These are phyloP conservation scores for Trichosanthes cucumerina DNA, from an alignment of 306 rosid species.

Conservation along the genomic window DNA sequence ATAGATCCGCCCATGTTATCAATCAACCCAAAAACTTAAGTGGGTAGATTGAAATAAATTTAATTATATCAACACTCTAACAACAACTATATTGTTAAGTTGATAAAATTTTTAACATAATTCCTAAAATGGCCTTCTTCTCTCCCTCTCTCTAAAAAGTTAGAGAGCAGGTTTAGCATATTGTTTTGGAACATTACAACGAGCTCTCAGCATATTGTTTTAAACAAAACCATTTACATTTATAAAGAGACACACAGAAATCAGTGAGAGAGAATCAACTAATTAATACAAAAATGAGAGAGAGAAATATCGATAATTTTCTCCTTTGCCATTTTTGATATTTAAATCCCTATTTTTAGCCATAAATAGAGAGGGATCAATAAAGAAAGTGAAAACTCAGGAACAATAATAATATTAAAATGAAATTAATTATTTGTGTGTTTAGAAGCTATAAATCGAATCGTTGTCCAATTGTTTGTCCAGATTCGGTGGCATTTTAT, in stretches of 20 bases:
- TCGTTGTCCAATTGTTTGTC: not conserved
- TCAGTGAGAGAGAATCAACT: not conserved
- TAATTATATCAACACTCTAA: no score
- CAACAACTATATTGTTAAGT: no score
- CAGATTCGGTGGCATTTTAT: not conserved
- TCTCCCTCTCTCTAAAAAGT: not conserved
- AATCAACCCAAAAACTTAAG: no score
- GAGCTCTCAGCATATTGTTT: not conserved
- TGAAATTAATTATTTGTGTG: no score
- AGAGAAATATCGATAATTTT: not conserved
- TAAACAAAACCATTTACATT: not conserved
- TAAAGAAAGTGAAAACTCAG: not conserved
- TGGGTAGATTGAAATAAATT: no score
- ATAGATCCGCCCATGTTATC: no score
- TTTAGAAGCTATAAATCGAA: not conserved
- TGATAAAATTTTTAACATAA: not conserved
- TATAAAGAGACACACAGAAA: not conserved
- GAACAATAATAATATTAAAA: no score
- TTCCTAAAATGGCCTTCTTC: not conserved
- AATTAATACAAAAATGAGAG: no score
- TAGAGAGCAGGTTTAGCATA: not conserved
- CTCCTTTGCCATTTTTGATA: fast-evolving
- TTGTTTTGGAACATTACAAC: not conserved
- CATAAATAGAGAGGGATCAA: not conserved
- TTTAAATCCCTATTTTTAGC: not conserved